phyloP scores from a whole-genome alignment of 2,329 filamentous ascomycete genomes.

The Cryphonectria carpinicola region DNA sequence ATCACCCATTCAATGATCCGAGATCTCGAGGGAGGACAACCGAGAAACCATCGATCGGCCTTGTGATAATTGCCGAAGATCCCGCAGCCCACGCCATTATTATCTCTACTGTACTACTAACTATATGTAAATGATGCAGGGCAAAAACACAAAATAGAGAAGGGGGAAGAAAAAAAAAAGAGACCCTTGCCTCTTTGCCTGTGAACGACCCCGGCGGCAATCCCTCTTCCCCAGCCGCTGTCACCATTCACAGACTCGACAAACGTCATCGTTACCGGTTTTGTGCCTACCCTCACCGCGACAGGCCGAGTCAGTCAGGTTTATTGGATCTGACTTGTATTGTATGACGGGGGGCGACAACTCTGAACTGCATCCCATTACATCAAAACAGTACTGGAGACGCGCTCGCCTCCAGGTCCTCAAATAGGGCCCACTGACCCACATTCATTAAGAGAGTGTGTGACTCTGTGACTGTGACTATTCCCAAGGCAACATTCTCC shows the following conservation, averaged over 20 bases:
- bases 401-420: neutral
- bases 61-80: neutral
- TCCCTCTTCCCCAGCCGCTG: slow-evolving; percentile 1
- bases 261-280: slow-evolving; percentile 7
- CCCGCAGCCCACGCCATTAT: neutral
- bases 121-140: neutral
- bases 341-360: neutral
- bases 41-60: neutral
- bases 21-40: neutral
- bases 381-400: neutral
- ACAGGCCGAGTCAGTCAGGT: neutral
- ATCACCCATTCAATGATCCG: neutral
- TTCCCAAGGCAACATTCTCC: neutral
- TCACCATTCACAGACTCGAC: neutral
- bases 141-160: neutral
- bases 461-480: neutral
- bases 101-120: neutral
- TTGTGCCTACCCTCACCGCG: neutral
- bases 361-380: neutral
- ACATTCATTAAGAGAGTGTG: neutral
- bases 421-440: neutral
- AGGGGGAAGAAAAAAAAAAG: neutral
- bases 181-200: neutral
- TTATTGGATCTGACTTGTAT: neutral
- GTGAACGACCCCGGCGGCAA: neutral